A percentile compares a stretch with the other conserved stretches of the same genome.
phyloP scores from a whole-genome alignment of 2,329 filamentous ascomycete species.

The Neonectria neomacrospora region DNA sequence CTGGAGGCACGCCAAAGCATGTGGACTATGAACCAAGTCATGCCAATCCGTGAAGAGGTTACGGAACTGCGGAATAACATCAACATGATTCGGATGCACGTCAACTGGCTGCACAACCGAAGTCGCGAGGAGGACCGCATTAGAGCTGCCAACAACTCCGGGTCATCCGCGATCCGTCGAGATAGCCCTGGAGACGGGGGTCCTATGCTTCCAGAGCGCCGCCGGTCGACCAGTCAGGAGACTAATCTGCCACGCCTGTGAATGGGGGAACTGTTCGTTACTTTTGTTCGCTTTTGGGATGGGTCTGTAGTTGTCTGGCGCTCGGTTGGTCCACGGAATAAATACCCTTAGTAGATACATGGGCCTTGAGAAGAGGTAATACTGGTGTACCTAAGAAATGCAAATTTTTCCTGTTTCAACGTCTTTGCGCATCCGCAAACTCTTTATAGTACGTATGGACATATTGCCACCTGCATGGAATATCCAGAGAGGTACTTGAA shows the following conservation, averaged over 20 bases:
- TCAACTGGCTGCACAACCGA: slow-evolving; percentile 67
- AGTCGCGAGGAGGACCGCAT: slow-evolving; percentile 60
- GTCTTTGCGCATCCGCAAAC: not conserved
- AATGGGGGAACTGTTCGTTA: slow-evolving; percentile 17
- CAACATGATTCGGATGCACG: slow-evolving; percentile 68
- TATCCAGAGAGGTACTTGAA: too few species aligned
- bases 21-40: slow-evolving; percentile 70
- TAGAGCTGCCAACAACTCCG: slow-evolving; percentile 51
- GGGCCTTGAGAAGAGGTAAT: slow-evolving; percentile 5
- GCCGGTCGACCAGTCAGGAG: slow-evolving; percentile 51
- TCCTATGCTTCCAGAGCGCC: slow-evolving; percentile 48
- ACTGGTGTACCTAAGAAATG: slow-evolving; percentile 5
- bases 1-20: slow-evolving; percentile 70
- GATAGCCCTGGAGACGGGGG: slow-evolving; percentile 45
- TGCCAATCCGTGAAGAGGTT: slow-evolving; percentile 71
- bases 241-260: slow-evolving; percentile 53
- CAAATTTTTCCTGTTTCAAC: not conserved
- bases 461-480: not conserved
- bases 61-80: slow-evolving; percentile 67
- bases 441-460: not conserved
- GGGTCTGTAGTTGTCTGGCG: slow-evolving; percentile 18
- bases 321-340: slow-evolving; percentile 20
- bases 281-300: not conserved
- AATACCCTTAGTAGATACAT: slow-evolving; percentile 22
- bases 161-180: slow-evolving; percentile 46